phyloP scores from a whole-genome alignment of 2,329 filamentous ascomycete genomes.

The Colletotrichum lentis region DNA sequence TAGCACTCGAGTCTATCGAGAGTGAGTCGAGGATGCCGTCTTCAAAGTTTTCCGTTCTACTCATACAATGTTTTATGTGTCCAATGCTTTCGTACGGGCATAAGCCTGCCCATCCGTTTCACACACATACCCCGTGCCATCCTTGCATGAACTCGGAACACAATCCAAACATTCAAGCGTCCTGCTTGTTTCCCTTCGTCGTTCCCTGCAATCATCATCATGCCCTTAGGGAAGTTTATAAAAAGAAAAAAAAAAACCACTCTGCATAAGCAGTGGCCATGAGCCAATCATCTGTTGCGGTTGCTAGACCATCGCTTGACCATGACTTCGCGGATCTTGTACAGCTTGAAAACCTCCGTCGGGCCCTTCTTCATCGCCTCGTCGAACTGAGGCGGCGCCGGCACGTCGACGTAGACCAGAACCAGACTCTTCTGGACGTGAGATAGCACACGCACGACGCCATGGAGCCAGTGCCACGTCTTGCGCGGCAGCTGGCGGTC shows the following conservation, averaged over 20 bases:
- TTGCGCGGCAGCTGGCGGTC: conserved; percentile 59
- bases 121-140: conserved; percentile 1
- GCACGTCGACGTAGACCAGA: conserved; percentile 90
- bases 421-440: conserved; percentile 92
- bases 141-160: not conserved
- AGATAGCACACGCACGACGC: conserved; percentile 85
- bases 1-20: not conserved
- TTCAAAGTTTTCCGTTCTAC: conserved; percentile 11
- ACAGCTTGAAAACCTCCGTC: conserved; percentile 69
- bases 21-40: conserved; percentile 21
- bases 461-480: conserved; percentile 86
- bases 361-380: conserved; percentile 60
- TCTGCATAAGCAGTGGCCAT: too few species aligned
- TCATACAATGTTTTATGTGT: conserved; percentile 24
- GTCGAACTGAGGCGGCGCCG: conserved; percentile 66
- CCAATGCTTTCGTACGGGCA: not conserved
- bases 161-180: not conserved
- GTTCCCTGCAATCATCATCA: not conserved
- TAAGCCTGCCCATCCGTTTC: conserved; percentile 4
- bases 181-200: not conserved
- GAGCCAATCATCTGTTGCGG: conserved; percentile 61
- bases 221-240: too few species aligned
- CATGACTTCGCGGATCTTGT: conserved; percentile 81
- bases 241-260: too few species aligned
- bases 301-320: conserved; percentile 87